Evolutionary conservation across 2,329 filamentous ascomycete genomes (phyloP), one percentile per base, ranked within the genome.

Genomic region (Pseudogymnoascus sp.): DNA sequence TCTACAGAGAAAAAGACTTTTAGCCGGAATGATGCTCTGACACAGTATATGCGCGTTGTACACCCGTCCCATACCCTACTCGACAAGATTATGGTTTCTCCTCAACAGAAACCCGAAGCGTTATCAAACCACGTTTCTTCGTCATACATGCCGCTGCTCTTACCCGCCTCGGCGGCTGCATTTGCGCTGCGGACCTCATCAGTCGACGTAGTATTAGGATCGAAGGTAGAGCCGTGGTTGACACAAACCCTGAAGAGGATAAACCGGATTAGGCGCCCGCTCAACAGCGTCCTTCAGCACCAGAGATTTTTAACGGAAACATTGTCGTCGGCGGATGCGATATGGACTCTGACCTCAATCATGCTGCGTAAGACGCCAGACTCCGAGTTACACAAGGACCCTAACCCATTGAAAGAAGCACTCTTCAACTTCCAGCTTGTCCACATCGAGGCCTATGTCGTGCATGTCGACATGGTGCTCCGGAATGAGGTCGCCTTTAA

Each of bases 401-500:
- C 84, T 61, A 90, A 95, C 73, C 89, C 90, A 49, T 80, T 96
- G 67, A 82, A 93, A 68, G 92, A 97, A 77, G 90, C 90, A 66
- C 79, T 97, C 66, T 91, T 90, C 83, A 95, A 95, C 83, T 94
- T 93, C 77, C 89, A 95, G 79, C 84, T 97, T 73, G 80, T 97
- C 72, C 91, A 97, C 74, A 80, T 97, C 70, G 92, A 97, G 78
- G 94, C 94, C 60, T 99, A 99, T 75, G 93, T 97, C 70, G 94
- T 99, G 65, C 93, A 97, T 76, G 92, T 99, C 76, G 94, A 99
- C 80, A 96, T 97, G 92, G 92, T 99, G 64, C 86, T 95, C 71
- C 89, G 92, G 77, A 94, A 96, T 75, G 94, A 97, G 80, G 92
- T 99, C 72, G 94, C 92, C 69, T 97, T 92, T 84, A 99, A 99